phyloP scores from a whole-genome alignment of 108 stramenopile species.

The Bacterosira constricta region DNA sequence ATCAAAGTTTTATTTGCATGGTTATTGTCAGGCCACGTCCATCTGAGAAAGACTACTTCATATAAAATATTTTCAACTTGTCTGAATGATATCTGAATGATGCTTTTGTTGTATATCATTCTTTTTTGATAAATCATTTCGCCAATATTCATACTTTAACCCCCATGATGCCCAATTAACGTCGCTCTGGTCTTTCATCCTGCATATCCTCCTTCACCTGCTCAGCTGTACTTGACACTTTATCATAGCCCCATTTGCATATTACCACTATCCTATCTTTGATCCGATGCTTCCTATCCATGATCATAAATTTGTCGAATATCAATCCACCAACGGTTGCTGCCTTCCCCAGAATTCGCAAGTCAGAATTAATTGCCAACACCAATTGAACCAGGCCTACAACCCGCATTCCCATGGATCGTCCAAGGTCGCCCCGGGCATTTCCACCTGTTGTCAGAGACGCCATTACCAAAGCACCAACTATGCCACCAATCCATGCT shows the following conservation, averaged over 20 bases:
- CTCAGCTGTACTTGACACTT: slow-evolving; percentile 40
- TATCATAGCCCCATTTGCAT: slow-evolving; percentile 58
- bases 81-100: too few species aligned
- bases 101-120: too few species aligned
- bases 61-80: too few species aligned
- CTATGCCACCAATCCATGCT: slow-evolving; percentile 76
- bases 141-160: not conserved
- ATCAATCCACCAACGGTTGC: slow-evolving; percentile 66
- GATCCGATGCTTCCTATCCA: slow-evolving; percentile 86
- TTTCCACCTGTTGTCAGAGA: slow-evolving; percentile 51
- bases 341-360: slow-evolving; percentile 62
- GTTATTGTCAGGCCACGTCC: too few species aligned
- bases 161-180: not conserved
- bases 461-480: slow-evolving; percentile 72
- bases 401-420: slow-evolving; percentile 83
- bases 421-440: slow-evolving; percentile 75
- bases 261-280: slow-evolving; percentile 67
- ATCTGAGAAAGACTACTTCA: too few species aligned
- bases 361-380: slow-evolving; percentile 66
- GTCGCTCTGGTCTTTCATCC: slow-evolving; percentile 11
- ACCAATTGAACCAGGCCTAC: slow-evolving; percentile 62
- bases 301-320: slow-evolving; percentile 78
- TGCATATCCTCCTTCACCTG: slow-evolving; percentile 45
- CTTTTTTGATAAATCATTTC: too few species aligned
- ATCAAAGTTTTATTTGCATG: too few species aligned